Evolutionary conservation across 2,329 filamentous ascomycete species (phyloP).

Genomic region (Monosporascus sp.): DNA sequence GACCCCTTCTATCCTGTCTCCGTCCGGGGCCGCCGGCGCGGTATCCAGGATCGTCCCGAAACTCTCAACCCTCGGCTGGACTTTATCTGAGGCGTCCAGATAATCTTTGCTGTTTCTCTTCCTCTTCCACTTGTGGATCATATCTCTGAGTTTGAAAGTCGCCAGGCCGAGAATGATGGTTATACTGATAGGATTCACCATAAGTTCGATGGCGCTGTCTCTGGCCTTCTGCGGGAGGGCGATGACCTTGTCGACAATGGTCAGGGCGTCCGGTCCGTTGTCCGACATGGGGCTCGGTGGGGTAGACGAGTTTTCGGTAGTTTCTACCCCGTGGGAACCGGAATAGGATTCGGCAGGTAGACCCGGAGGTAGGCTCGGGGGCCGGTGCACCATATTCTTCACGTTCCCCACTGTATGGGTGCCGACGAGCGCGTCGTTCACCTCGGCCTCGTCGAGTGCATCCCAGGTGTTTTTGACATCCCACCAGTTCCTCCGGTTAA

Average conservation of each 20-base stretch:
- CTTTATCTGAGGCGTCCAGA: not conserved
- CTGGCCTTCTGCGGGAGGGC: conserved; percentile 44
- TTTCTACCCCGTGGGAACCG: conserved; percentile 10
- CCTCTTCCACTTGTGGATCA: conserved; percentile 19
- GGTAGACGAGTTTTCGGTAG: conserved; percentile 27
- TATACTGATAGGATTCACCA: conserved; percentile 29
- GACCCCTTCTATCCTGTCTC: not conserved
- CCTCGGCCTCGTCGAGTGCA: conserved; percentile 35
- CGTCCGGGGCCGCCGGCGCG: not conserved
- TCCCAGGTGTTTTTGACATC: conserved; percentile 35
- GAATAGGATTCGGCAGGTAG: conserved; percentile 18
- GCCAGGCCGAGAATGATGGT: conserved; percentile 31
- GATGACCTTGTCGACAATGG: conserved; percentile 45
- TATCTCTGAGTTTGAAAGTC: conserved; percentile 39
- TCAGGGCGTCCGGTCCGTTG: conserved; percentile 29
- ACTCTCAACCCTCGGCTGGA: not conserved
- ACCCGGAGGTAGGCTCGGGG: conserved; percentile 32
- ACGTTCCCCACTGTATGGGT: conserved; percentile 58
- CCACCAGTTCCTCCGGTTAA: conserved; percentile 42
- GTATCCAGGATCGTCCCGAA: not conserved
- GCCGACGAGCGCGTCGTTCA: conserved; percentile 62
- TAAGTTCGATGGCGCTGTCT: conserved; percentile 47
- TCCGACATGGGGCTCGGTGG: conserved; percentile 22
- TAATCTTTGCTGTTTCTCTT: conserved; percentile 5
- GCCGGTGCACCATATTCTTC: conserved; percentile 28